Evolutionary conservation across 1,284 basidiomycete species (phyloP).

Genomic region (Ceratobasidium sp.): DNA sequence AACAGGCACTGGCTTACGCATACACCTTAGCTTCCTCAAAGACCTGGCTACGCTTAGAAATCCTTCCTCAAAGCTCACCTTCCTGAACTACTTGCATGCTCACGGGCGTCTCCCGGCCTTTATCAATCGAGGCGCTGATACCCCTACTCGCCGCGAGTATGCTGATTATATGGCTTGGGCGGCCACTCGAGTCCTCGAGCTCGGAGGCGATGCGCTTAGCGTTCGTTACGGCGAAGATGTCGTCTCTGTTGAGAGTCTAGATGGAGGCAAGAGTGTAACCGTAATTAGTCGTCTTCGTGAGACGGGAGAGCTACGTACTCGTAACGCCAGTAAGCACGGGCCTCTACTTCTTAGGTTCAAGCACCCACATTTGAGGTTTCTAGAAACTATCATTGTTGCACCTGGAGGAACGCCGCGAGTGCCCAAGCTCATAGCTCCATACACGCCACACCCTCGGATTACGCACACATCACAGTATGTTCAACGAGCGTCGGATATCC

Average conservation of each 20-base stretch:
- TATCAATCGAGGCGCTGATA: constrained; percentile 56
- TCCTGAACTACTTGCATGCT: constrained; percentile 66
- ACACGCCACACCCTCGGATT: constrained; percentile 52
- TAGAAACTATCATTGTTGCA: constrained; percentile 58
- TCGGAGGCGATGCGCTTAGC: constrained; percentile 54
- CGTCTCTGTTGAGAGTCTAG: constrained; percentile 50
- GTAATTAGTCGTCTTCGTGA: constrained; percentile 42
- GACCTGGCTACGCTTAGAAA: constrained; percentile 68
- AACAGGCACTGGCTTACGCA: constrained; percentile 42
- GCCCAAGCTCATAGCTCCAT: constrained; percentile 57
- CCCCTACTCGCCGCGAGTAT: constrained; percentile 60
- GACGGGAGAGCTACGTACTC: constrained; percentile 28
- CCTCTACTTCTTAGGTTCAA: not conserved
- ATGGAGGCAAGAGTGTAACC: constrained; percentile 50
- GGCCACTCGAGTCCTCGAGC: constrained; percentile 59
- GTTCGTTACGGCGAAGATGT: constrained; percentile 64
- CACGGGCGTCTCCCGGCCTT: constrained; percentile 60
- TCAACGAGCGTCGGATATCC: constrained; percentile 16
- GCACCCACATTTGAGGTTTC: not conserved
- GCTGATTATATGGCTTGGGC: constrained; percentile 69
- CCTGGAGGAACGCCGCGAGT: constrained; percentile 63
- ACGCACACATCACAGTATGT: constrained; percentile 62
- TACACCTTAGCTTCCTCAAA: constrained; percentile 62
- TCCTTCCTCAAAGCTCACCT: constrained; percentile 67
- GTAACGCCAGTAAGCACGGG: constrained; percentile 9